Evolutionary conservation across 2,329 filamentous ascomycete genomes (phyloP), one percentile per base, ranked within the genome.

Genomic region (Pseudogymnoascus sp.): DNA sequence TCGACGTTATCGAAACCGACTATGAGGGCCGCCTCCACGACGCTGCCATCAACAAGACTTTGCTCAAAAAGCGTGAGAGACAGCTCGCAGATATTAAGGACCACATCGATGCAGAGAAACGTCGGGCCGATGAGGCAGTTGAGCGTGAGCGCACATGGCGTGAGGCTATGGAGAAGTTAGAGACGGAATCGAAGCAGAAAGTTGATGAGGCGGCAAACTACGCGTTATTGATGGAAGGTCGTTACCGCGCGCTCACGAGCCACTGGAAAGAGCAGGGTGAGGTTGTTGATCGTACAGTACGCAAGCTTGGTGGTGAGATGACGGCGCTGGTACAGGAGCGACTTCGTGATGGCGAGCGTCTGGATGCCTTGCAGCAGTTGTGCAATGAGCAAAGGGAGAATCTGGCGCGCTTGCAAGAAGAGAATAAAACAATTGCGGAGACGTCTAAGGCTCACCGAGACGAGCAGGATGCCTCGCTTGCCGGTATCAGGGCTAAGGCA

Each of bases 351-450:
- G 84, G 87, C 68, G 80, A 82, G 70, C 84, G 81, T 74, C 85
- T 89, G 67, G 80, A 77, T 64, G 84, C 83, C 33, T 77, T 91
- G 59, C 80, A 85, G 60, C 85, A 89, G 63, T 79, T 92, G 33
- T 87, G 84, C 71, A 87, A 91, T 66, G 88, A 92, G 74, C 85
- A 91, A 71, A 83, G 89, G 66, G 80, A 82, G 69, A 89, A 90
- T 68, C 81, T 89, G 63, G 81, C 83, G 62, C 79, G 84, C 63
- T 76, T 87, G 25, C 75, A 76, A 63, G 79, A 80, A 58, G 81
- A 88, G 68, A 89, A 90, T 69, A 80, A 83, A 29, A 81, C 82
- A 13, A 84, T 91, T 63, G 74, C 75, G 13, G 75, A 75, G 55
- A 76, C 83, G 66, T 89, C 89, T 74, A 82, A 84, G 58, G 77